Evolutionary conservation across 306 rosid species (phyloP).

Genomic region (Malus sylvestris): DNA sequence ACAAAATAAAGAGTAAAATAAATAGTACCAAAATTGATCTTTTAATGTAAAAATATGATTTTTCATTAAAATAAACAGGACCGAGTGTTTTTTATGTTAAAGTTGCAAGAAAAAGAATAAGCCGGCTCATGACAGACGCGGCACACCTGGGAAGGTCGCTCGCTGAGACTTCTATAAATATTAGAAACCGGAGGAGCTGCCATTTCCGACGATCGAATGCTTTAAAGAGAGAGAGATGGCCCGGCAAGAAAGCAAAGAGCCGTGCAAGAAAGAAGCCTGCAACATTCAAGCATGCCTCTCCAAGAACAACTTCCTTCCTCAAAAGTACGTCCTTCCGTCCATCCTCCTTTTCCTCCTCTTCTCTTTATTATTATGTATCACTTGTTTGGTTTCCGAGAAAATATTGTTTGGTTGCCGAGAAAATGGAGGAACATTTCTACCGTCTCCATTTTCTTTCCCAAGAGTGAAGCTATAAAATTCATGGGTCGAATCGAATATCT

Average conservation of each 20-base stretch:
- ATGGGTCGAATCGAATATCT: neutral
- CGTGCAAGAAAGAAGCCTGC: conserved; percentile 97
- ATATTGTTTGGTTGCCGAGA: conserved; percentile 7
- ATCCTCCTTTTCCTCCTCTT: neutral
- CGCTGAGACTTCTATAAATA: neutral
- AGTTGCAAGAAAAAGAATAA: no score
- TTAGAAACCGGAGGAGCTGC: neutral
- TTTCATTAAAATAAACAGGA: no score
- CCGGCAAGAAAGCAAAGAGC: conserved; percentile 56
- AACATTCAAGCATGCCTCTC: conserved; percentile 89
- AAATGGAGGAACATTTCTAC: neutral
- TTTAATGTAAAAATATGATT: no score
- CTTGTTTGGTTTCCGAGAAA: conserved; percentile 7
- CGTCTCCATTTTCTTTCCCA: neutral
- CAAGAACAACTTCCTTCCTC: conserved; percentile 67
- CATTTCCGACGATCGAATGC: neutral
- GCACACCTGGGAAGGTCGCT: neutral
- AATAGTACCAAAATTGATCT: no score
- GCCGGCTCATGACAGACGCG: neutral
- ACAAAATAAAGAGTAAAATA: no score
- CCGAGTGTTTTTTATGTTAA: no score
- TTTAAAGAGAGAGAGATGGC: conserved; percentile 26
- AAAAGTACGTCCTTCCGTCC: conserved; percentile 33
- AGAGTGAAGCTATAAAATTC: neutral
- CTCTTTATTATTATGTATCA: neutral